Evolutionary conservation across 768 basidiomycete species (phyloP).

Genomic region (Amanita pseudoporphyria): DNA sequence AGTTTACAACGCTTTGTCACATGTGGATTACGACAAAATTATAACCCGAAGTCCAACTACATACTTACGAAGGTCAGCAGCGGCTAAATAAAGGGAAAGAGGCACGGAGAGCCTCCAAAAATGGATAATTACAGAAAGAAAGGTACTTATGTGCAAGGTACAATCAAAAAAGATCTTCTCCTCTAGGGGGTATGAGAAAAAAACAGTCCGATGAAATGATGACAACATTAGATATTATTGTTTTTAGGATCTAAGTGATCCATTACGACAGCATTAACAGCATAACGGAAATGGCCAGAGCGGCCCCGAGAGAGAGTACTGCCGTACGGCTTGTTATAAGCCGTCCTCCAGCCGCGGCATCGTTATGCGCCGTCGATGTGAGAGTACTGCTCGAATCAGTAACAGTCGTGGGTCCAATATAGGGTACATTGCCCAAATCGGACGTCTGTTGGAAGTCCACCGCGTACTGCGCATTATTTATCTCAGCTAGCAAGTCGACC

Average conservation of each 20-base stretch:
- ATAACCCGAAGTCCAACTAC: not conserved
- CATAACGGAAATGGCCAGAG: not conserved
- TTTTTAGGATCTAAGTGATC: not conserved
- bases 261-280: not conserved
- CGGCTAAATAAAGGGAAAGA: not conserved
- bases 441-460: constrained; percentile 21
- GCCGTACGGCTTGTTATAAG: not conserved
- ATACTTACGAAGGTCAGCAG: not conserved
- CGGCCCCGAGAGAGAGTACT: not conserved
- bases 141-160: not conserved
- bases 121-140: not conserved
- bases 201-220: not conserved
- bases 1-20: too few relatives aligned
- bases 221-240: not conserved
- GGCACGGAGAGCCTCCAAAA: not conserved
- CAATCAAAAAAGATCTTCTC: constrained; percentile 1
- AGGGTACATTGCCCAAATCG: constrained; percentile 18
- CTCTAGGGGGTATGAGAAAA: not conserved
- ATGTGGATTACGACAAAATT: too few relatives aligned
- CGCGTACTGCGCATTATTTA: constrained; percentile 19
- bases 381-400: not conserved
- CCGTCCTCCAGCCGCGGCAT: not conserved
- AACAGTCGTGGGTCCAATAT: constrained; percentile 12
- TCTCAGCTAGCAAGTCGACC: constrained; percentile 19
- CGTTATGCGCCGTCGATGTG: not conserved